A percentile compares a stretch with the other conserved stretches of the same genome.
phyloP scores from a whole-genome alignment of 2,329 filamentous ascomycete genomes.

The Davidsoniella virescens region DNA sequence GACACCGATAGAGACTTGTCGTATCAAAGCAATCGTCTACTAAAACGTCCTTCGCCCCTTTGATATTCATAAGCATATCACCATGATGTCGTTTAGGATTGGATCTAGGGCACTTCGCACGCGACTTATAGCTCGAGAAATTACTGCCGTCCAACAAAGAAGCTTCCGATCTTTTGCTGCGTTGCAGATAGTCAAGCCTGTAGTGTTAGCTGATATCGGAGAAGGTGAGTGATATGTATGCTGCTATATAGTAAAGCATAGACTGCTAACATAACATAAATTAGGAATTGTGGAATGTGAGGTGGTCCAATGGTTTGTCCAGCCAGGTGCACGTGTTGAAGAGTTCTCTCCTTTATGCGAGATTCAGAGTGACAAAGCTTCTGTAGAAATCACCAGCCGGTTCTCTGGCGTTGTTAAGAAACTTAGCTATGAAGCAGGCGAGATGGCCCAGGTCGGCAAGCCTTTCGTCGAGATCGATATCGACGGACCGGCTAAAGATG shows the following conservation, averaged over 20 bases:
- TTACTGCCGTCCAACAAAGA: neutral
- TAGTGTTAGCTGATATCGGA: slow-evolving; percentile 70
- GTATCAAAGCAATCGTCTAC: no score
- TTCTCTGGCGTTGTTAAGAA: slow-evolving; percentile 95
- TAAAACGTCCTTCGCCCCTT: no score
- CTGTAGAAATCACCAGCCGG: slow-evolving; percentile 80
- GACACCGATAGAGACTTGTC: no score
- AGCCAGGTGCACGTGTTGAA: slow-evolving; percentile 86
- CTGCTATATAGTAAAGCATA: neutral
- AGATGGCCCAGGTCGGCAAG: slow-evolving; percentile 92
- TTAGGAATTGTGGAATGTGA: slow-evolving; percentile 94
- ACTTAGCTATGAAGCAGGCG: slow-evolving; percentile 85
- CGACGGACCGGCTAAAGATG: slow-evolving; percentile 31
- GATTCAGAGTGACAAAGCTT: slow-evolving; percentile 94
- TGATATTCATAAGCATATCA: no score
- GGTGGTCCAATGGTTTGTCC: slow-evolving; percentile 98
- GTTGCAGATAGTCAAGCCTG: slow-evolving; percentile 53
- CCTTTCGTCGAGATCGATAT: slow-evolving; percentile 92
- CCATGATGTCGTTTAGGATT: slow-evolving; percentile 37
- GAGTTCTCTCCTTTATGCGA: slow-evolving; percentile 97
- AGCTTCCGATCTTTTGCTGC: slow-evolving; percentile 19
- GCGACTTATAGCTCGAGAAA: neutral
- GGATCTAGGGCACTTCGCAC: slow-evolving; percentile 31
- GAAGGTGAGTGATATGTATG: slow-evolving; percentile 41
- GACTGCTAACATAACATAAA: neutral